These are phyloP conservation scores for Megacollybia platyphylla DNA, from an alignment of 1,284 basidiomycete genomes.

Conservation along the genomic window DNA sequence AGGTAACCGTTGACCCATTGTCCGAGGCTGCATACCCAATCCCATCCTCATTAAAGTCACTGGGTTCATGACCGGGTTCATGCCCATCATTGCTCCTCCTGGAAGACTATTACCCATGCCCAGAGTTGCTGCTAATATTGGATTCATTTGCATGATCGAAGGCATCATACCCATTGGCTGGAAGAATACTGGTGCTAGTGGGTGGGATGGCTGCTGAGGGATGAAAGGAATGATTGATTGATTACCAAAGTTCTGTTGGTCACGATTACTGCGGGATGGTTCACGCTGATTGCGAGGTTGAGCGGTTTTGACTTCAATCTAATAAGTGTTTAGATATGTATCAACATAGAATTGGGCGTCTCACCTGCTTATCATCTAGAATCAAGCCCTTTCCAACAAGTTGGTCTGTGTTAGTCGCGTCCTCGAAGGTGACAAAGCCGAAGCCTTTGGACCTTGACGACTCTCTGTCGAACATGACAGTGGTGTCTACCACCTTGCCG, in stretches of 20 bases:
- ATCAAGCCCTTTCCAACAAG: conserved; percentile 59
- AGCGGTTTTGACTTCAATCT: conserved; percentile 84
- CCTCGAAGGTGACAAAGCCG: conserved; percentile 88
- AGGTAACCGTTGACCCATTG: conserved; percentile 5
- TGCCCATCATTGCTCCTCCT: conserved; percentile 20
- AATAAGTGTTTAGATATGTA: neutral
- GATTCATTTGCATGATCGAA: conserved; percentile 27
- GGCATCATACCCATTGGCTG: conserved; percentile 45
- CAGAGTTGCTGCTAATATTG: conserved; percentile 15
- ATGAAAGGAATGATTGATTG: conserved; percentile 16
- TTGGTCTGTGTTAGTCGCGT: conserved; percentile 58
- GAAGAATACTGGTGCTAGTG: conserved; percentile 9
- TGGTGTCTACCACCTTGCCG: conserved; percentile 81
- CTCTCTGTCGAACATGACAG: conserved; percentile 89
- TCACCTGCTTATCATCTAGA: conserved; percentile 70
- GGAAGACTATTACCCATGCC: conserved; percentile 6
- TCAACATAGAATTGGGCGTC: conserved; percentile 5
- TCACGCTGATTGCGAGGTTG: conserved; percentile 66
- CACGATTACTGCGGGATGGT: conserved; percentile 18
- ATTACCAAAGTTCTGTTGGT: conserved; percentile 13
- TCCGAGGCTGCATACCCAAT: conserved; percentile 9
- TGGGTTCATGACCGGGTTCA: conserved; percentile 28
- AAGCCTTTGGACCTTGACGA: conserved; percentile 87
- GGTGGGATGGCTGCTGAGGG: conserved; percentile 23
- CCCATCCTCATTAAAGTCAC: conserved; percentile 20